A percentile compares a stretch with the other conserved stretches of the same genome.
Evolutionary conservation across 2,329 filamentous ascomycete species (phyloP).

Genomic region (Albophoma yamanashiensis): DNA sequence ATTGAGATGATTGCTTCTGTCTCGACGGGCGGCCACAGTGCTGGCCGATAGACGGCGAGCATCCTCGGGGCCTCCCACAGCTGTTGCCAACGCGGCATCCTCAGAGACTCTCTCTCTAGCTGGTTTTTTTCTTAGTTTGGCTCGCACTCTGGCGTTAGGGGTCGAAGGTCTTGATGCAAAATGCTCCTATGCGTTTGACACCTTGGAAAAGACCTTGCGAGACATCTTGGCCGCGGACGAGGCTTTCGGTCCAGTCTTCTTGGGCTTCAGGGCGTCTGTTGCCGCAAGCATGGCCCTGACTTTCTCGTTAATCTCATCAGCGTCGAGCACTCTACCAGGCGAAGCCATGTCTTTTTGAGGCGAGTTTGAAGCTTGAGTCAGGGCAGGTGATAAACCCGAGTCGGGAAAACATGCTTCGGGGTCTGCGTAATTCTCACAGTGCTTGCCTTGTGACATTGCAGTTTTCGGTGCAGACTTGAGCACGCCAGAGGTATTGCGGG

Average conservation of each 20-base stretch:
- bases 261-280: slow-evolving; percentile 21
- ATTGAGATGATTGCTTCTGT: slow-evolving; percentile 23
- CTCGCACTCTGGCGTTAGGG: slow-evolving; percentile 8
- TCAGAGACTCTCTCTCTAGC: background rate
- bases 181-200: slow-evolving; percentile 21
- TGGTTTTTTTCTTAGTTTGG: slow-evolving; percentile 5
- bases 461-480: background rate
- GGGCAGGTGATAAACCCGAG: background rate
- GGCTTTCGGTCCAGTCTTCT: slow-evolving; percentile 3
- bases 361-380: background rate
- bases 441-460: background rate
- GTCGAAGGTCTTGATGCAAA: slow-evolving; percentile 15
- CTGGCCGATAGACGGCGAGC: slow-evolving; percentile 12
- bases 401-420: background rate
- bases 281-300: slow-evolving; percentile 25
- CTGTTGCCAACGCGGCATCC: background rate
- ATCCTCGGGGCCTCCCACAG: background rate
- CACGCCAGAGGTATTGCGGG: background rate
- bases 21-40: slow-evolving; percentile 19
- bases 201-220: slow-evolving; percentile 20
- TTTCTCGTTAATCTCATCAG: slow-evolving; percentile 21
- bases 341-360: background rate
- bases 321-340: background rate
- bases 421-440: background rate
- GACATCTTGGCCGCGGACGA: slow-evolving; percentile 13